Percentiles rank a stretch among this genome's conserved stretches.
phyloP scores from a whole-genome alignment of 73 alveolate species.

The Paramecium biaurelia region DNA sequence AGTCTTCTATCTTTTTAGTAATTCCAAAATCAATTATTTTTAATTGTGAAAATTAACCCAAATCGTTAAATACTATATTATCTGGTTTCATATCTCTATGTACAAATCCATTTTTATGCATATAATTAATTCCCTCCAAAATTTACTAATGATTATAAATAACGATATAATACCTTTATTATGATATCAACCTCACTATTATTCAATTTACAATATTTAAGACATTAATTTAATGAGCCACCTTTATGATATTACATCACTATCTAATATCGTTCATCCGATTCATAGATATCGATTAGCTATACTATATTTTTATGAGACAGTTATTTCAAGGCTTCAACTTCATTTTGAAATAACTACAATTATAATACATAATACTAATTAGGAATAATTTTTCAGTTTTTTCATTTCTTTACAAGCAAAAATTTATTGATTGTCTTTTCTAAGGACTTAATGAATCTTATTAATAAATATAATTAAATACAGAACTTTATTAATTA shows the following conservation, averaged over 20 bases:
- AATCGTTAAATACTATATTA: slow-evolving; percentile 76
- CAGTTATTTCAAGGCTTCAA: background rate
- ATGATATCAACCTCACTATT: background rate
- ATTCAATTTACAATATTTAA: background rate
- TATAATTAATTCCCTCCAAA: slow-evolving; percentile 76
- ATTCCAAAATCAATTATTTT: slow-evolving; percentile 90
- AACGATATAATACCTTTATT: background rate
- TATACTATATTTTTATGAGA: background rate
- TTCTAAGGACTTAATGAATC: background rate
- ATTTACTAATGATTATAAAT: slow-evolving; percentile 62
- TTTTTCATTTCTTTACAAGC: slow-evolving; percentile 5
- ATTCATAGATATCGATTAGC: background rate
- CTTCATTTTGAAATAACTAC: slow-evolving; percentile 14
- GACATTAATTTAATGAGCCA: background rate
- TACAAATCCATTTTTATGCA: slow-evolving; percentile 75
- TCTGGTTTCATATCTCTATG: slow-evolving; percentile 96
- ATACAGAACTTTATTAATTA: background rate
- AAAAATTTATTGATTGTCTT: background rate
- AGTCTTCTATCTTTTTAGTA: slow-evolving; percentile 30
- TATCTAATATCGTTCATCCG: background rate
- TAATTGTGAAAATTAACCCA: slow-evolving; percentile 67
- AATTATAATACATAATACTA: background rate
- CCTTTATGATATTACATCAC: background rate
- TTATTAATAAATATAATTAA: background rate
- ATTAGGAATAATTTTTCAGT: background rate